A percentile compares a stretch with the other conserved stretches of the same genome.
Conservation (phyloP, 106 monocot genomes). For the Acanthochlamys bracteata region DNA sequence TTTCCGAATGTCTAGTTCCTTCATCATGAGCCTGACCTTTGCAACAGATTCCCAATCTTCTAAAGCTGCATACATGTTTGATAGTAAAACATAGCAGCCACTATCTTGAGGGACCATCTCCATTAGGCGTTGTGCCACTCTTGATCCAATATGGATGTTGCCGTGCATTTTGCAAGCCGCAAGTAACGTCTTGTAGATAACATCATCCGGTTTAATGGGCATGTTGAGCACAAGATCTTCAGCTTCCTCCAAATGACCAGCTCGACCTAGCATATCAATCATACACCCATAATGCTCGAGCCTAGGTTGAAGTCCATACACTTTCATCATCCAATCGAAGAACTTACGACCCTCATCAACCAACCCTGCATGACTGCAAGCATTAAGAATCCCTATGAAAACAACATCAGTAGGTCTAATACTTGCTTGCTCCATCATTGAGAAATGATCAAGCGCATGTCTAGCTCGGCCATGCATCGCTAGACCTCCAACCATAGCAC, state of each 20-base stretch:
- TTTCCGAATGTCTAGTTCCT: slow-evolving; percentile 4
- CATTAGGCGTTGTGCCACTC: neutral
- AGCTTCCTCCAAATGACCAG: slow-evolving; percentile 27
- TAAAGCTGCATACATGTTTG: slow-evolving; percentile 14
- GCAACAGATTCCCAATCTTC: slow-evolving; percentile 6
- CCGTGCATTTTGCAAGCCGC: slow-evolving; percentile 1
- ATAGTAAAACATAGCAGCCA: slow-evolving; percentile 10
- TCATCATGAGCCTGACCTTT: slow-evolving; percentile 12
- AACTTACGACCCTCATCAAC: slow-evolving; percentile 16
- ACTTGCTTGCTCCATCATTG: slow-evolving; percentile 24
- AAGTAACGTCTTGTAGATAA: slow-evolving; percentile 23
- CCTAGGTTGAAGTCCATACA: slow-evolving; percentile 15
- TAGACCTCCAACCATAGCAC: slow-evolving; percentile 39
- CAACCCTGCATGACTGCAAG: slow-evolving; percentile 30
- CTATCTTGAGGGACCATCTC: neutral
- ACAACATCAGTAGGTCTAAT: slow-evolving; percentile 40
- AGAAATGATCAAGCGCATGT: slow-evolving; percentile 40
- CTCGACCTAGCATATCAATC: slow-evolving; percentile 38
- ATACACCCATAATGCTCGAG: slow-evolving; percentile 35
- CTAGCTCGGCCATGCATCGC: slow-evolving; percentile 47
- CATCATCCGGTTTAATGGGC: slow-evolving; percentile 20
- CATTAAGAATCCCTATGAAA: slow-evolving; percentile 27
- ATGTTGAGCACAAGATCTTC: slow-evolving; percentile 19
- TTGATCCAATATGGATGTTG: slow-evolving; percentile 2
- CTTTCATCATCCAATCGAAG: slow-evolving; percentile 20